phyloP scores from a whole-genome alignment of 1,284 basidiomycete genomes.

The Testicularia cyperi region DNA sequence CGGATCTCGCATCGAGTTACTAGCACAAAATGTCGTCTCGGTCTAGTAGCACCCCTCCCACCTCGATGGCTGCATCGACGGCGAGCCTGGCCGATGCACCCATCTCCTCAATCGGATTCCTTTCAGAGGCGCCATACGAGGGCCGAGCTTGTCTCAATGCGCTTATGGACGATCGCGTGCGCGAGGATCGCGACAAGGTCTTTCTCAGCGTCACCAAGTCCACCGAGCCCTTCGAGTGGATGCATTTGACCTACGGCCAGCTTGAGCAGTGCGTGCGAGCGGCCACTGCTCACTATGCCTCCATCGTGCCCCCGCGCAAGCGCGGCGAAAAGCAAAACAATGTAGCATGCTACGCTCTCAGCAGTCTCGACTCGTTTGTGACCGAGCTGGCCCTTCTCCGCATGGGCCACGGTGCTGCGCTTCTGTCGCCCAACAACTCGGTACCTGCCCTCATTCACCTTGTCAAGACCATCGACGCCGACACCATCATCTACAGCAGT shows the following conservation, averaged over 20 bases:
- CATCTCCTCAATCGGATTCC: no score
- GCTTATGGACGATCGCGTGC: constrained; percentile 16
- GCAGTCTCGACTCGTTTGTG: constrained; percentile 14
- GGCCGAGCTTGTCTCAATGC: constrained; percentile 17
- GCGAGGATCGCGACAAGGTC: not conserved
- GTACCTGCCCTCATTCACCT: constrained; percentile 28
- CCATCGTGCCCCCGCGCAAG: constrained; percentile 4
- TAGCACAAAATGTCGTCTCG: no score
- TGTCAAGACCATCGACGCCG: constrained; percentile 11
- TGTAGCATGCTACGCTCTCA: constrained; percentile 13
- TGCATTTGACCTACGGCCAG: constrained; percentile 7
- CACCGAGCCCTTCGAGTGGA: constrained; percentile 25
- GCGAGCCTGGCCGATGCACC: no score
- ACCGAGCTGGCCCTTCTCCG: constrained; percentile 23
- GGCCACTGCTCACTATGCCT: constrained; percentile 23
- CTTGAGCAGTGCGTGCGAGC: constrained; percentile 21
- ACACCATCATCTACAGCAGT: constrained; percentile 1
- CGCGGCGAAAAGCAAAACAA: constrained; percentile 7
- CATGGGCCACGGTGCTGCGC: constrained; percentile 19
- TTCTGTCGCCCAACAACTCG: constrained; percentile 44
- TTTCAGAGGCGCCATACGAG: constrained; percentile 11
- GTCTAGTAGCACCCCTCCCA: no score
- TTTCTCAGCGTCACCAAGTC: constrained; percentile 22
- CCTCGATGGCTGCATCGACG: no score
- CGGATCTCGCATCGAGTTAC: no score